phyloP scores from a whole-genome alignment of 257 asterid species.

The Scutellaria baicalensis region DNA sequence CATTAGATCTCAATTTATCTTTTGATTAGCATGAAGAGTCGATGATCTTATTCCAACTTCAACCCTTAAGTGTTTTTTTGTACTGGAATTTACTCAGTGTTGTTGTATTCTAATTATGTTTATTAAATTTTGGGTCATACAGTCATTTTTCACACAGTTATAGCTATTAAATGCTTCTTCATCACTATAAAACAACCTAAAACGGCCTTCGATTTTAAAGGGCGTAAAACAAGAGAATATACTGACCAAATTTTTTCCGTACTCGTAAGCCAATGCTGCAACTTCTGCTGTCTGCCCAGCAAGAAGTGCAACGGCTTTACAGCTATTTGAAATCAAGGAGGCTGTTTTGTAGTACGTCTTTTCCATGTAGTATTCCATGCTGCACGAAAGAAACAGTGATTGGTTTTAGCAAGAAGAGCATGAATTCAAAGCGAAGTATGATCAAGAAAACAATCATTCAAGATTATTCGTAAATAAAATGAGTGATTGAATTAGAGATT shows the following conservation, averaged over 20 bases:
- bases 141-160: no score
- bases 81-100: no score
- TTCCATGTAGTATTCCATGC: conserved; percentile 95
- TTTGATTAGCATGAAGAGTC: no score
- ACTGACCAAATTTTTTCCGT: conserved; percentile 80
- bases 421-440: not conserved
- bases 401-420: not conserved
- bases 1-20: no score
- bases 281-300: conserved; percentile 83
- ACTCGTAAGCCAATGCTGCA: conserved; percentile 70
- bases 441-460: not conserved
- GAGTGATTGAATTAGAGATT: not conserved
- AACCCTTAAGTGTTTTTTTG: no score
- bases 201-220: no score
- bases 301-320: conserved; percentile 80
- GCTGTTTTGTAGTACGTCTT: conserved; percentile 88
- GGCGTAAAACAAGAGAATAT: not conserved
- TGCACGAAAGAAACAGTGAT: conserved; percentile 20
- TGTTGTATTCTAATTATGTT: no score
- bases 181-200: no score
- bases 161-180: no score
- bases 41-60: no score
- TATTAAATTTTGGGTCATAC: no score
- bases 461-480: not conserved
- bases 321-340: conserved; percentile 84